Evolutionary conservation across 441 rosid genomes (phyloP), one percentile per base, ranked within the genome.

Genomic region (Heliophila coronopifolia): DNA sequence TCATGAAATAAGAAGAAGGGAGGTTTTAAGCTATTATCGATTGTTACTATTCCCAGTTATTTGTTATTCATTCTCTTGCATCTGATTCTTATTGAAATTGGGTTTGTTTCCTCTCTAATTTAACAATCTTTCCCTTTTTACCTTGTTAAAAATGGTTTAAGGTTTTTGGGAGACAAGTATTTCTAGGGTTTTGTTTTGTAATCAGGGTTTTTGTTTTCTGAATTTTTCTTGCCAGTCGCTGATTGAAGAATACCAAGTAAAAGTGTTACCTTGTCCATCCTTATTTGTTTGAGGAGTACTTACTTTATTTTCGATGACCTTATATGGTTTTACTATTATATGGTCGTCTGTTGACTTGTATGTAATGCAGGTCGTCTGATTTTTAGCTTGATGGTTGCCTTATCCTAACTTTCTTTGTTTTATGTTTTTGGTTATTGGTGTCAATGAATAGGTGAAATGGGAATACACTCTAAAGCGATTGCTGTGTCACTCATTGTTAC

Each of bases 361-460:
- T 42, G 26, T 24, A 8, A 46, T 56, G 33, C 2, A 14, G 3
- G 17, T 42, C 10, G 23, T 50, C 11, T 50, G 11, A 17, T 50
- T 22, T n/a, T 42, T 9, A 28, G 16, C 31, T 30, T 40, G 41
- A 27, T 19, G 27, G 38, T 38, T 1, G 9, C 22, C 18, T 31
- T 14, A 13, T 9, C 60, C 52, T 57, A 27, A 44, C 18, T 11
- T 54, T 5, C 8, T 20, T 7, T 26, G 26, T 39, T 22, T 17
- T 10, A 35, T 52, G 30, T 16, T 36, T 58, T 14, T 25, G 27
- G 9, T 18, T 10, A 9, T 11, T 14, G 31, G 22, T 45, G 57
- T 50, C 18, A 45, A 10, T 18, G 20, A 44, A 41, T 40, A 74
- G 87, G 74, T 71, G n/a, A 67, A 20, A 84, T 84, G 93, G 69